Evolutionary conservation across 139 green algal species (phyloP), one percentile per base, ranked within the genome.

Genomic region (Edaphochlamys debaryana): DNA sequence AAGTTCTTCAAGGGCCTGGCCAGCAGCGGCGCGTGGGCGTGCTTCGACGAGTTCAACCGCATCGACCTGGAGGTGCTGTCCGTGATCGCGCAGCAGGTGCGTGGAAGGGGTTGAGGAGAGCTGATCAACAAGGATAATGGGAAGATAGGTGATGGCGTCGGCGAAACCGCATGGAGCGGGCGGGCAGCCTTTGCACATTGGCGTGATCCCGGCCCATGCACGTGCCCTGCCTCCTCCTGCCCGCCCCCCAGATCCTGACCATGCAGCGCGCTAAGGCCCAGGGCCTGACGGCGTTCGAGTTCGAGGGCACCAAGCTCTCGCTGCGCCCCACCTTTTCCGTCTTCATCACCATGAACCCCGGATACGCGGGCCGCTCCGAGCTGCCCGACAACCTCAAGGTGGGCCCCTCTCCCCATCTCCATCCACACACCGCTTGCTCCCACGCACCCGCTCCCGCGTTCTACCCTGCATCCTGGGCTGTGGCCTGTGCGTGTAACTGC

Each of bases 301-400:
- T 98, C 89, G 94, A 98, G 80, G 94, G 93, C 74, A 94, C 91
- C 41, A 88, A 91, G 75, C 88, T 96, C 48, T 75, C 72, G 37
- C 87, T 97, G 32, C 89, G 90, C 19, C 86, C 89, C 68, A 94
- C 93, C 23, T 96, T 93, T 80, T 90, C 81, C 40, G 93, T 96
- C 25, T 98, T 97, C 86, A 97, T 98, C 90, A 98, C 94, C 77
- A 98, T 98, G 94, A 96, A 96, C 90, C 93, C 93, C 11, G 93
- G 93, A 19, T 85, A 85, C 60, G 84, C 84, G 15, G 93, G 92
- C 32, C 89, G 94, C 54, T 91, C 85, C n/a, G 94, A 96, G 89
- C 91, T 96, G 70, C 94, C 94, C 19, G 93, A 96, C 84, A 96
- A 96, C 89, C 91, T 96, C 38, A 96, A 96, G 85, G 89, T 86